phyloP scores from a whole-genome alignment of 225 moss, liverwort and hornwort species.

The Physcomitrellopsis africana region DNA sequence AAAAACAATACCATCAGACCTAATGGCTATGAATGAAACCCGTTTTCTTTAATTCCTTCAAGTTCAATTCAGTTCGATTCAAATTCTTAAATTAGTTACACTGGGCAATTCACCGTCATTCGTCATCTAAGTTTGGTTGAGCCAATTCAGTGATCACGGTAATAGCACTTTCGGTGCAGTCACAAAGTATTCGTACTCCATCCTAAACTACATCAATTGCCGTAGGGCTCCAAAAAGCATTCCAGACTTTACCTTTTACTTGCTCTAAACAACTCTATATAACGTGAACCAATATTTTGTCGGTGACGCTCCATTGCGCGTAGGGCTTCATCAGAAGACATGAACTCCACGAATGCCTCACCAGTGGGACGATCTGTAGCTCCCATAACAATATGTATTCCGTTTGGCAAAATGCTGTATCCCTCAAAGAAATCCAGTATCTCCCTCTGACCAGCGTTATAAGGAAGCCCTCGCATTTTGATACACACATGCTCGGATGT shows the following conservation, averaged over 20 bases:
- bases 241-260: conserved; percentile 72
- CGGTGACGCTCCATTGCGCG: conserved; percentile 99
- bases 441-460: conserved; percentile 98
- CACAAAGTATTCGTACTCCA: no score
- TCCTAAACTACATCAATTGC: no score
- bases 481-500: conserved; percentile 97
- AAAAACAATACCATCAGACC: not conserved
- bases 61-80: no score
- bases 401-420: conserved; percentile 91
- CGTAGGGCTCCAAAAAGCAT: not conserved
- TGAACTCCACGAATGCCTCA: conserved; percentile 99
- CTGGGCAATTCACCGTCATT: no score
- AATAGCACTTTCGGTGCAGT: no score
- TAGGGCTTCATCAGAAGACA: conserved; percentile 91
- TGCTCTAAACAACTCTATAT: conserved; percentile 96
- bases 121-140: no score
- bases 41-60: no score
- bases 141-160: no score
- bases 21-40: no score
- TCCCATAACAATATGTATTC: conserved; percentile 97
- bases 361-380: conserved; percentile 99
- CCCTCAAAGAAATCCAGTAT: conserved; percentile 99
- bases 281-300: conserved; percentile 98
- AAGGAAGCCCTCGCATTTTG: conserved; percentile 99
- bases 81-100: no score